Base-by-base conservation (phyloP, 2,329 filamentous ascomycete genomes). In the Aspergillus pseudoviridinutans region DNA sequence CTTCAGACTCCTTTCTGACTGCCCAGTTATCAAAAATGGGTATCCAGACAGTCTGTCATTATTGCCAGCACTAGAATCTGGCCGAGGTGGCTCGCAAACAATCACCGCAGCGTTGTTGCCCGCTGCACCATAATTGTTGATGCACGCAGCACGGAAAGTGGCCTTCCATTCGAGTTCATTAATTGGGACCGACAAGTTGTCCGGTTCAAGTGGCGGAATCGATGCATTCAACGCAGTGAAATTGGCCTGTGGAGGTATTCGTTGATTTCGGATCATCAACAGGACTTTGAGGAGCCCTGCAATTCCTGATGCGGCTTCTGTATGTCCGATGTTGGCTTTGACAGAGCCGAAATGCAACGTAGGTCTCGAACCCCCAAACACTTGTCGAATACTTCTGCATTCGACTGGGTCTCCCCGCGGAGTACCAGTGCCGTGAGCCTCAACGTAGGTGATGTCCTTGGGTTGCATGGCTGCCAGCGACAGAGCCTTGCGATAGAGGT, bases 251-350 rank as follows among this genome's bases (percentile, higher is more conserved):
- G 27, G 25, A 1, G 60, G 55, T 24, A 61, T 54, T 3, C 4
- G 2, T 28, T 27, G 8, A 32, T 56, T n/a, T 17, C 49, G 28
- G 32, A 61, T 54, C 59, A 62, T 62, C 7, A 67, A 41, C 22
- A 69, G 20, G 1, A 57, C 49, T 44, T 70, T 68, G 28, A 69
- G 53, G 1, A 57, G 65, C n/a, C 8, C 61, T 2, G 64, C 65
- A 1, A 67, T 63, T 1, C 71, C 71, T 1, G 70, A 65, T 0
- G 66, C 62, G 0, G 60, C 61, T 55, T 71, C 70, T 1, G 58
- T 46, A 50, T 73, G 71, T 3, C 71, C 71, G 12, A 71, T 62
- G 42, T 62, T 63, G 4, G 58, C 66, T 41, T 71, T 72, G 53
- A 70, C 53, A 25, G 67, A 66, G 1, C 55, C 60, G 1, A 69